Base-by-base conservation (phyloP, 495 filamentous ascomycete genomes). In the Viridothelium virens region DNA sequence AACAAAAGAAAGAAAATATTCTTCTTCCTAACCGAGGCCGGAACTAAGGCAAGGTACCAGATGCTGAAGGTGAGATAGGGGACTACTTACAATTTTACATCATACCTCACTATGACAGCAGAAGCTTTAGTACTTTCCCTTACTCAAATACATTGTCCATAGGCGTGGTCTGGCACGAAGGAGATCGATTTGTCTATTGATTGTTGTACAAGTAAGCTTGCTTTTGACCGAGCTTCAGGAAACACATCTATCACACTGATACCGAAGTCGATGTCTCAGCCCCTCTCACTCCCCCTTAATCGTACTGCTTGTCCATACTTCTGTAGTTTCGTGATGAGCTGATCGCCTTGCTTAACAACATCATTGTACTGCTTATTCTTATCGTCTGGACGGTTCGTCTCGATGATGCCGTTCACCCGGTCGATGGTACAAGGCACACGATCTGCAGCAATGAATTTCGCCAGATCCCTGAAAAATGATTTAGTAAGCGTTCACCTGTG, bases 311-410 rank as follows among this genome's bases (percentile, higher is more conserved):
- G 94, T 31, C 94, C 94, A 74, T 97, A 98, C 80, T 97, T 98
- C 80, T 98, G 94, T 63, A 98, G 81, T 82, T 98, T 98, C 67
- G 95, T 98, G 76, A 98, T 96, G 61, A 98, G 79, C 71, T 93
- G 87, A 78, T 98, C 94, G 37, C 94, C 94, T 73, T 97, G 93
- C 81, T 92, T 94, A 62, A 98, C 91, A 41, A 97, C 91, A 72
- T 97, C 94, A 62, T 92, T 86, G 76, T 97, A 70, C 77, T 98
- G 94, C 81, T 95, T 96, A 82, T 97, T 96, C 85, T 97, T 97
- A 77, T 96, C 91, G 73, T 97, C 95, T 3, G 94, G 92, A 62
- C 95, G 83, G 78, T 96, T 96, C 36, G 93, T 98, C 82, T 97
- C 95, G 72, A 98, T 97, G 73, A 97, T 89, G 46, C 92, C 93